Percentiles rank a stretch among this genome's conserved stretches.
Evolutionary conservation across 345 rosid genomes (phyloP).

Genomic region (Diplotaxis tenuifolia): DNA sequence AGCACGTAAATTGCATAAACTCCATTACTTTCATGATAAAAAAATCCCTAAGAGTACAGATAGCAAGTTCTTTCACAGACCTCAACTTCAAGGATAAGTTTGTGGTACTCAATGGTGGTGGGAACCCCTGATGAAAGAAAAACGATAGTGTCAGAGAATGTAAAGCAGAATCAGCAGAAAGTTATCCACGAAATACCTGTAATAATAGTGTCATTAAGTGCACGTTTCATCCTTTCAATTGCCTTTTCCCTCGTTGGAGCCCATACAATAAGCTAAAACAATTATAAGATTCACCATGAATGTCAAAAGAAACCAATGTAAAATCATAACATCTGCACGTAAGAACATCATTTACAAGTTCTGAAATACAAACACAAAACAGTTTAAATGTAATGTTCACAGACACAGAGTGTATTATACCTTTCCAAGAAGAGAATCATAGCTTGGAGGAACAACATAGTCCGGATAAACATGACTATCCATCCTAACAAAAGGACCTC

Average conservation of each 20-base stretch:
- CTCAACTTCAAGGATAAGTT: conserved; percentile 95
- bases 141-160: too few relatives aligned
- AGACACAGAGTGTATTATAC: conserved; percentile 45
- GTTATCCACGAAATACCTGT: conserved; percentile 47
- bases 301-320: not conserved
- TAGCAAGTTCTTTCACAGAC: conserved; percentile 40
- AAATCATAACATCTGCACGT: not conserved
- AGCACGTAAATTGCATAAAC: not conserved
- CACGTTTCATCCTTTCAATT: conserved; percentile 96
- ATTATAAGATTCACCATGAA: conserved; percentile 5
- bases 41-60: not conserved
- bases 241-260: conserved; percentile 99
- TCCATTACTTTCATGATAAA: not conserved
- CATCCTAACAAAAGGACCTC: conserved; percentile 99
- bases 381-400: not conserved
- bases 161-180: not conserved
- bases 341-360: conserved; percentile 5
- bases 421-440: conserved; percentile 97
- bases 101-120: conserved; percentile 92
- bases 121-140: conserved; percentile 68
- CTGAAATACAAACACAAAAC: not conserved
- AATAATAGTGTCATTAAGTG: conserved; percentile 87
- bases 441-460: conserved; percentile 98
- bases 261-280: conserved; percentile 88
- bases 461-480: conserved; percentile 97